A percentile compares a stretch with the other conserved stretches of the same genome.
phyloP scores from a whole-genome alignment of 345 rosid species.

The Kandelia obovata region DNA sequence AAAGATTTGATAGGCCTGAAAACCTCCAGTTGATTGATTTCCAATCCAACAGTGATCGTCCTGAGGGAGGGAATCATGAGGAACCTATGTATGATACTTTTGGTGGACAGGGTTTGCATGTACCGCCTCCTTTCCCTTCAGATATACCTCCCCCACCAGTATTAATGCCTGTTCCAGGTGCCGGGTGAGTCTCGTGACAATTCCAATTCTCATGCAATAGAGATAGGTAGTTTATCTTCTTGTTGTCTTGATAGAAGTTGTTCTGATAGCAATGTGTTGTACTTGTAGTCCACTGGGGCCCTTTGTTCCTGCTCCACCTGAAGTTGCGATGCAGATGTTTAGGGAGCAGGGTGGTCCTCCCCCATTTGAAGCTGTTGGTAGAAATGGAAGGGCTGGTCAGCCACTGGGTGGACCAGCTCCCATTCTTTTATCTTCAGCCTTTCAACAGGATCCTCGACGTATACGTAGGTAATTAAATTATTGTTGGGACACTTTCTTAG shows the following conservation, averaged over 20 bases:
- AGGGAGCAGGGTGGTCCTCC: conserved; percentile 83
- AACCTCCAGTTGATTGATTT: conserved; percentile 64
- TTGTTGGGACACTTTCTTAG: too few relatives aligned
- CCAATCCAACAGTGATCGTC: conserved; percentile 54
- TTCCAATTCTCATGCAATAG: background rate
- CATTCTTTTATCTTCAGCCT: conserved; percentile 63
- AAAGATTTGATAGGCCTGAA: conserved; percentile 73
- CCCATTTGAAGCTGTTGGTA: conserved; percentile 70
- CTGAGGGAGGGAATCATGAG: conserved; percentile 60
- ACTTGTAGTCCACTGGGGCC: conserved; percentile 91
- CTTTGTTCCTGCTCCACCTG: conserved; percentile 98
- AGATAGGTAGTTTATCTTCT: background rate
- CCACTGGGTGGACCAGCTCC: conserved; percentile 71
- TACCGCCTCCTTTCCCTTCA: conserved; percentile 63
- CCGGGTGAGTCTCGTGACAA: conserved; percentile 61
- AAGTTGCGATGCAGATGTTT: conserved; percentile 93
- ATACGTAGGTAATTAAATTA: conserved; percentile 64
- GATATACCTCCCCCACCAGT: conserved; percentile 93
- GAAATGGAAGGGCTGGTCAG: conserved; percentile 64
- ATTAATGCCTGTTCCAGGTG: conserved; percentile 99
- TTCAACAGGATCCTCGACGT: conserved; percentile 94
- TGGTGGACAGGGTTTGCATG: conserved; percentile 79
- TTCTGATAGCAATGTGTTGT: conserved; percentile 14
- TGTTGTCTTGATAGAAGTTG: conserved; percentile 15
- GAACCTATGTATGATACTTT: conserved; percentile 65